Conservation (phyloP, 2,329 filamentous ascomycete species). For the Verticillium nubilum region DNA sequence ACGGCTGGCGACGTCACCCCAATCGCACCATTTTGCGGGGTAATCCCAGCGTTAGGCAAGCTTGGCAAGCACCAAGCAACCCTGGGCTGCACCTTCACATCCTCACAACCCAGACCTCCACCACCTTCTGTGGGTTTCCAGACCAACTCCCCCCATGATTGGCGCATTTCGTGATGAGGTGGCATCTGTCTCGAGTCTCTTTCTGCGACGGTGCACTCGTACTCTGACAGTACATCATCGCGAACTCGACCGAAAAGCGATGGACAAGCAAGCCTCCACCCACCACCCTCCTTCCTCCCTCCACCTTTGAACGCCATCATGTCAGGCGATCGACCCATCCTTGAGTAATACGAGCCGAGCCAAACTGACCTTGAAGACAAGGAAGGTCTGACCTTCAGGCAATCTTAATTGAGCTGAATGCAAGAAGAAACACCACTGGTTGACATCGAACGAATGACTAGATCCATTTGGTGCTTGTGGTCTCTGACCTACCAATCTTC, state of each 20-base stretch:
- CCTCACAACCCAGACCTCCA: neutral
- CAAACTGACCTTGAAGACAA: too few relatives aligned
- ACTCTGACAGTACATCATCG: neutral
- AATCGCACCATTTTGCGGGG: constrained; percentile 11
- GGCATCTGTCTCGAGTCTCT: neutral
- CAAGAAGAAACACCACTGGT: too few relatives aligned
- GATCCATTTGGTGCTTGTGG: too few relatives aligned
- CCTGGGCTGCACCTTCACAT: neutral
- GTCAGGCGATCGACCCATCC: neutral
- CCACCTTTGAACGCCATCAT: neutral
- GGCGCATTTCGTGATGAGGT: neutral
- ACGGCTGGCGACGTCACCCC: constrained; percentile 11
- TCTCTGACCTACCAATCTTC: too few relatives aligned
- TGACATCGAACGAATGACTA: too few relatives aligned
- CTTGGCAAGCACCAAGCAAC: neutral
- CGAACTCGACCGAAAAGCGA: neutral
- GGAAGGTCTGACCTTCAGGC: too few relatives aligned
- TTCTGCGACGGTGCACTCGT: neutral
- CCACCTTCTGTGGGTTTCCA: neutral
- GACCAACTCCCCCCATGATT: neutral
- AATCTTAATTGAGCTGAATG: too few relatives aligned
- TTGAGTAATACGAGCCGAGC: too few relatives aligned
- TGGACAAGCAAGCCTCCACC: neutral
- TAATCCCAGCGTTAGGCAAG: constrained; percentile 2
- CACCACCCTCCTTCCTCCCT: neutral